These are phyloP conservation scores for Hymenoscyphus fraxineus DNA, from an alignment of 2,329 filamentous ascomycete genomes.

Conservation along the genomic window DNA sequence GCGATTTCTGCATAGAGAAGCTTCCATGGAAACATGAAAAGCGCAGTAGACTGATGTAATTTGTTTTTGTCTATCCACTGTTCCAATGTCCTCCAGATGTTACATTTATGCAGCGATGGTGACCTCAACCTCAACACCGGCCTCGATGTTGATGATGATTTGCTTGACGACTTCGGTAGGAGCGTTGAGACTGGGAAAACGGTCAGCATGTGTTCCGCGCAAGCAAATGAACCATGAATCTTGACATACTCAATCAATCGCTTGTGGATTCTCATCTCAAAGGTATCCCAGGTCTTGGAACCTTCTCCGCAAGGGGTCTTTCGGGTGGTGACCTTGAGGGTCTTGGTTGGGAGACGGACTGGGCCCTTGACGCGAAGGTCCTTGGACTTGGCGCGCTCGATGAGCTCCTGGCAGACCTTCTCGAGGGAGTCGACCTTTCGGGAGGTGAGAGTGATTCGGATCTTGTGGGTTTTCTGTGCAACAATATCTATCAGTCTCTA, in stretches of 20 bases:
- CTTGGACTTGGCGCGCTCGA: conserved; percentile 98
- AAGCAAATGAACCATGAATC: not conserved
- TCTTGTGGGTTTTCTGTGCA: conserved; percentile 83
- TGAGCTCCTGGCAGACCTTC: conserved; percentile 97
- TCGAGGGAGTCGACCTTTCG: conserved; percentile 94
- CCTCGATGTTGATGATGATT: conserved; percentile 95
- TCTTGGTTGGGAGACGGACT: conserved; percentile 96
- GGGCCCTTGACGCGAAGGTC: conserved; percentile 97
- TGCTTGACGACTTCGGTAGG: conserved; percentile 97
- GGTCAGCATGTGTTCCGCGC: not conserved
- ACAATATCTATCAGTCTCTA: conserved; percentile 11
- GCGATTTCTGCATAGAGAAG: not conserved
- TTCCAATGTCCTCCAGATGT: not conserved
- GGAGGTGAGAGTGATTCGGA: conserved; percentile 94
- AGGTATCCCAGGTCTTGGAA: conserved; percentile 99
- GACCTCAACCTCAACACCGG: conserved; percentile 89
- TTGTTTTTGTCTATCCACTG: not conserved
- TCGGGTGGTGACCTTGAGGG: conserved; percentile 72
- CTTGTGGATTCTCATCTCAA: conserved; percentile 99
- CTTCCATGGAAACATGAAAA: not conserved
- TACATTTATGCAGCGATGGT: conserved; percentile 74
- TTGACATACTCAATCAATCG: conserved; percentile 80
- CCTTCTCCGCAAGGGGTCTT: conserved; percentile 99
- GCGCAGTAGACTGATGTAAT: not conserved
- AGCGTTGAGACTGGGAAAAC: conserved; percentile 68